Base-by-base conservation (phyloP, 352 stramenopile genomes). In the Phytopythium aichiense region DNA sequence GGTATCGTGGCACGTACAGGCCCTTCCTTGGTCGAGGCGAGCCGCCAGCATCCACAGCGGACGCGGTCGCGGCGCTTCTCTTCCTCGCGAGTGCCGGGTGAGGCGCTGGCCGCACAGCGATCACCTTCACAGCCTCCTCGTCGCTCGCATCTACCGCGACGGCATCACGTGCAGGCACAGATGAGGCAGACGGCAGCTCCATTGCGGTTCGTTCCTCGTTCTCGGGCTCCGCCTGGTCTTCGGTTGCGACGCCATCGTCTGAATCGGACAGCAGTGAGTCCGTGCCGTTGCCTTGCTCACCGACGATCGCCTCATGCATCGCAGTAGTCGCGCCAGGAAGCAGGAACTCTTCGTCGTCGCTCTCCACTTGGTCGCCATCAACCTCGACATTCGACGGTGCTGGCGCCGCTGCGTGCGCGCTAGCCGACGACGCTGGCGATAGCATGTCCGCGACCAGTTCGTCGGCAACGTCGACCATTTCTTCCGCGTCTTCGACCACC, bases 391-490 rank as follows among this genome's bases (percentile, higher is more conserved):
- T 40, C 35, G 37, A 31, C 63, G 46, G 30, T 49, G 56, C 35
- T 59, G 51, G 52, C 6, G 45, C 45, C 33, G 15, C 23, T 5
- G 22, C 23, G 9, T 25, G 16, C 33, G 4, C 25, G 16, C 6
- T 49, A 46, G 33, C 35, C 13, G n/a, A 51, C 30, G 35, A 16
- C 18, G 56, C 43, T 22, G 64, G 65, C 22, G 66, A 25, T 23
- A 85, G 53, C 25, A 84, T 67, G 31, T 73, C 74, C 0, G 69
- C 68, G 15, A 79, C 70, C 63, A 88, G 68, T 53, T 72, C 69
- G 51, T 75, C 59, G 4, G 69, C 69, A 35, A 77, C 63, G 25
- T 77, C 65, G 40, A 66, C 70, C 62, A 76, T 73, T 63, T 85
- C 71, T 68, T 79, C 53, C 18, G 65, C 60, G 45, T 66, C 45